Evolutionary conservation across 441 rosid species (phyloP).

Genomic region (Euphorbia schlechtendalii): DNA sequence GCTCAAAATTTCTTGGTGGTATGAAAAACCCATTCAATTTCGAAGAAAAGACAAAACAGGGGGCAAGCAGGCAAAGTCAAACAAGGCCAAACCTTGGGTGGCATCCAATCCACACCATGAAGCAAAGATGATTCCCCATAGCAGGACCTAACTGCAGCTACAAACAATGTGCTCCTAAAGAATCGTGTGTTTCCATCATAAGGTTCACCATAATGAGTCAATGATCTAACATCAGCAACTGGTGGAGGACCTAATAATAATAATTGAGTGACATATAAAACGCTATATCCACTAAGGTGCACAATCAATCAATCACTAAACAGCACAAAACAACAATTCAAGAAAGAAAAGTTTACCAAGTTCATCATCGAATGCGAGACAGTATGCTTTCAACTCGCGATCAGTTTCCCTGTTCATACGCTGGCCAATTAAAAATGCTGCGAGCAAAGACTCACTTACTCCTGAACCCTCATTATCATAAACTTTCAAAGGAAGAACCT

Average conservation of each 20-base stretch:
- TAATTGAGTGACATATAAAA: conserved; percentile 20
- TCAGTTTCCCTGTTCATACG: conserved; percentile 96
- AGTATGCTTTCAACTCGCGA: conserved; percentile 89
- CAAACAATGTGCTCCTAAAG: conserved; percentile 80
- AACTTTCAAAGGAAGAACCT: conserved; percentile 61
- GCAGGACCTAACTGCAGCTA: conserved; percentile 91
- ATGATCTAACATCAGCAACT: conserved; percentile 80
- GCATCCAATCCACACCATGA: conserved; percentile 99
- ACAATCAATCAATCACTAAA: conserved; percentile 5
- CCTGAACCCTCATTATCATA: conserved; percentile 33
- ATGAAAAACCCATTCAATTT: neutral
- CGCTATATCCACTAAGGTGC: conserved; percentile 9
- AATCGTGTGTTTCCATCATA: conserved; percentile 93
- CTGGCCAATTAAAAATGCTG: conserved; percentile 94
- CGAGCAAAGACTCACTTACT: conserved; percentile 80
- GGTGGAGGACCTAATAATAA: conserved; percentile 57
- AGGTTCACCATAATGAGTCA: conserved; percentile 98
- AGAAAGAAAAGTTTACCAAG: conserved; percentile 44
- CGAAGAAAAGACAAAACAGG: neutral
- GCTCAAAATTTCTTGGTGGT: conserved; percentile 10
- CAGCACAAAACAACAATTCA: neutral
- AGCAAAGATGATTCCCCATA: conserved; percentile 90
- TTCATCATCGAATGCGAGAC: conserved; percentile 95
- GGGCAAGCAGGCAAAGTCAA: neutral
- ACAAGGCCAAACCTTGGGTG: conserved; percentile 63